Evolutionary conservation across 2,329 filamentous ascomycete genomes (phyloP).

Genomic region (Ophiostoma himal-ulmi): DNA sequence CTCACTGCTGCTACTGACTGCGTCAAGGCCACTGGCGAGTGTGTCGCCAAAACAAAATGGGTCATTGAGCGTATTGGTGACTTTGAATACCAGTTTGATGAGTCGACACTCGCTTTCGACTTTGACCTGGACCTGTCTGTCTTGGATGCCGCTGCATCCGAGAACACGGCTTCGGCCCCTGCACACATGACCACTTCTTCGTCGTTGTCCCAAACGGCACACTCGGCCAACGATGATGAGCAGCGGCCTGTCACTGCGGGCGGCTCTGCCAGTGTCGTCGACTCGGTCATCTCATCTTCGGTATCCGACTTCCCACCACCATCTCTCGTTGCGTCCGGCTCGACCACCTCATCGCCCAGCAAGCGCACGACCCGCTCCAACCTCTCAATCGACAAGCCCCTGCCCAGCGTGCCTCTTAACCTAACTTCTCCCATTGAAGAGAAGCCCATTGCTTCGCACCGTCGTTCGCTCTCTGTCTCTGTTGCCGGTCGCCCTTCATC

Average conservation of each 20-base stretch:
- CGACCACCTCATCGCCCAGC: conserved; percentile 19
- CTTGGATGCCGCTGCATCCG: conserved; percentile 41
- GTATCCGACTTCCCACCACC: conserved; percentile 26
- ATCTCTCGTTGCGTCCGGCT: conserved; percentile 10
- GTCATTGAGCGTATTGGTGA: conserved; percentile 86
- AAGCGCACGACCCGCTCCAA: conserved; percentile 33
- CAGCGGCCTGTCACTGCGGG: conserved; percentile 22
- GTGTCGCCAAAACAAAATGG: conserved; percentile 76
- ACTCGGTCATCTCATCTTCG: conserved; percentile 31
- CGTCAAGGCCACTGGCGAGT: conserved; percentile 85
- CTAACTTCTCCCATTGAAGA: conserved; percentile 40
- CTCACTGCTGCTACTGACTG: conserved; percentile 77
- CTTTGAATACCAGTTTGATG: conserved; percentile 75
- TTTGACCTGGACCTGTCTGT: conserved; percentile 55
- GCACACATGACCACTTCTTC: conserved; percentile 30
- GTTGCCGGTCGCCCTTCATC: conserved; percentile 41
- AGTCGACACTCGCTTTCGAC: conserved; percentile 34
- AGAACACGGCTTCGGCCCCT: conserved; percentile 29
- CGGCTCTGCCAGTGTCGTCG: conserved; percentile 34
- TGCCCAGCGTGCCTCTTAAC: conserved; percentile 55
- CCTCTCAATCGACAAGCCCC: conserved; percentile 58
- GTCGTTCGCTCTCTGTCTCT: conserved; percentile 33
- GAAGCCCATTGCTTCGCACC: conserved; percentile 24
- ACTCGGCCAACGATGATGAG: conserved; percentile 29
- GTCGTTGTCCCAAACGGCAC: conserved; percentile 27